Evolutionary conservation across 768 basidiomycete genomes (phyloP).

Genomic region (Trametes meyenii): DNA sequence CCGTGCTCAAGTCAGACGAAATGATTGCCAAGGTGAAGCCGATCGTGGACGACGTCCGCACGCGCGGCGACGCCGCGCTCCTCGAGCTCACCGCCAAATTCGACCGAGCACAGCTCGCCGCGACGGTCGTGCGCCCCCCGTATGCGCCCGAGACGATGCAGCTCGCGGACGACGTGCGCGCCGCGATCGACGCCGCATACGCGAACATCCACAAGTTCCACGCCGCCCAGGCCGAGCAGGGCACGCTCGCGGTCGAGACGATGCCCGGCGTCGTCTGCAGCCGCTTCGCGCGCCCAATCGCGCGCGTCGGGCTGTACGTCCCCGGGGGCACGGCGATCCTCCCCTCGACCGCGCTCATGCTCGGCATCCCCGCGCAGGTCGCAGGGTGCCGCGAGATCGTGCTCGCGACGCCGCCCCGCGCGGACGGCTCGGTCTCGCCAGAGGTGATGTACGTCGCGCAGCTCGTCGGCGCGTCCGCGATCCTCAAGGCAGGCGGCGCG

Average conservation of each 20-base stretch:
- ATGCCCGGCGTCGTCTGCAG: conserved; percentile 98
- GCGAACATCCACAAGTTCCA: conserved; percentile 92
- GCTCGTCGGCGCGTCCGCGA: conserved; percentile 85
- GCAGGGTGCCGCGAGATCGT: conserved; percentile 93
- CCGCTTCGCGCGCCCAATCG: conserved; percentile 93
- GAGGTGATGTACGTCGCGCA: conserved; percentile 98
- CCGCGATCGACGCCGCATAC: conserved; percentile 90
- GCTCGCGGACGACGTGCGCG: conserved; percentile 63
- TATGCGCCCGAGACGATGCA: conserved; percentile 67
- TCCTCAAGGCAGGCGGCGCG: conserved; percentile 94
- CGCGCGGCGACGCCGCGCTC: conserved; percentile 83
- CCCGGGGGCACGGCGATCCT: conserved; percentile 97
- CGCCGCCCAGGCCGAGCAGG: conserved; percentile 76
- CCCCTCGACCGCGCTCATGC: conserved; percentile 96
- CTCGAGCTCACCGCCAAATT: conserved; percentile 91
- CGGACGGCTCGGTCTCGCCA: conserved; percentile 91
- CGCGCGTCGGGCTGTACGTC: conserved; percentile 94
- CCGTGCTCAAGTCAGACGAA: conserved; percentile 83
- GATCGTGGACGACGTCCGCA: conserved; percentile 87
- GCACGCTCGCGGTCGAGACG: conserved; percentile 83
- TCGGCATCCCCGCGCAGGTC: conserved; percentile 96
- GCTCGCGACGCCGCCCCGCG: conserved; percentile 92
- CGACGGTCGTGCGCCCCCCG: conserved; percentile 78
- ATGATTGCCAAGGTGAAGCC: conserved; percentile 95
- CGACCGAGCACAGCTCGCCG: conserved; percentile 75